Base-by-base conservation (phyloP, 805 yeast genomes). In the Barnettozyma pratensis region DNA sequence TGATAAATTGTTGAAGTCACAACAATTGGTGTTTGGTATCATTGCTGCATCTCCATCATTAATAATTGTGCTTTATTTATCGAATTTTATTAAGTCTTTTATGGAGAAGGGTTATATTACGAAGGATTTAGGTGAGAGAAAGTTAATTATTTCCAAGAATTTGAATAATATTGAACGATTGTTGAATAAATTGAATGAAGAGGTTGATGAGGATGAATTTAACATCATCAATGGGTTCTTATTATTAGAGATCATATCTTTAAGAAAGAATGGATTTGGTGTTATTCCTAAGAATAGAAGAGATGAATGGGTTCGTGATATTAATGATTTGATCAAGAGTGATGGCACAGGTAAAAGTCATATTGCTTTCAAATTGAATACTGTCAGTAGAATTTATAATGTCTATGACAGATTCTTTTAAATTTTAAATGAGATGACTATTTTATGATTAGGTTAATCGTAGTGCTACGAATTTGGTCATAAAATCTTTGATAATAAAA, bases 1-100 rank as follows among this genome's bases (percentile, higher is more conserved):
- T 53, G 98, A 94, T 66, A 84, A 86, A 42, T 71, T 92, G 55
- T 74, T 94, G 41, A 85, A 89, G 64, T 84, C 94, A 44, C 99
- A 92, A 68, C 96, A 94, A 63, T 76, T 92, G 47, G 94, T 94
- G n/a, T 88, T 92, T 69, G 97, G 96, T 1, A 71, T 88, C 26
- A 86, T 94, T 28, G 96, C 97, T 1, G 83, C 94, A 4, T 78
- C 91, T 19, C 99, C 99, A 0, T 77, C 92, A 45, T 57, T 80
- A 26, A 55, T 88, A 47, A 77, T 84, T 12, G 53, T 83, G 2
- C 76, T 82, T 65, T 76, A 77, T 52, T 44, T 72, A 5, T 54
- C 71, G 44, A 66, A 57, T 30, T 58, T 65, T 8, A 28, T 65
- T 3, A 61, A 64, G 10, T 36, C 56, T 1, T 67, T 67, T 46